Evolutionary conservation across 257 asterid genomes (phyloP).

Genomic region (Jacaranda copaia): DNA sequence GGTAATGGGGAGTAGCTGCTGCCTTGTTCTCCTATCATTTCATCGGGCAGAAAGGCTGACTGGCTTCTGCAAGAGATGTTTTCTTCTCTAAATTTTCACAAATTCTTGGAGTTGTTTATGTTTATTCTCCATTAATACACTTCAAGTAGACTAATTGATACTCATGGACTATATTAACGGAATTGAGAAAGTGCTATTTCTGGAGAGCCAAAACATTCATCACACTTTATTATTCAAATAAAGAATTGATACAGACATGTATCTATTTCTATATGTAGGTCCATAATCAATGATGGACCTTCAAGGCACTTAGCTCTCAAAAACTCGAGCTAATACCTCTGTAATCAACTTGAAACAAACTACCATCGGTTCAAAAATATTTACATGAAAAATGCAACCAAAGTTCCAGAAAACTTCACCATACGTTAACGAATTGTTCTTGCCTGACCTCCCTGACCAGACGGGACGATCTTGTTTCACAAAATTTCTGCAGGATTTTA

Average conservation of each 20-base stretch:
- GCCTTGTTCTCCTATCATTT: no score
- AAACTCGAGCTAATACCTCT: conserved; percentile 46
- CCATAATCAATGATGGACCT: conserved; percentile 22
- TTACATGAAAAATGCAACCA: conserved; percentile 13
- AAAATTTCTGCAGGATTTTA: conserved; percentile 61
- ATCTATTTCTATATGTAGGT: conserved; percentile 13
- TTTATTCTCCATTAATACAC: no score
- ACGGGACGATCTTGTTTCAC: conserved; percentile 53
- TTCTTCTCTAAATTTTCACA: no score
- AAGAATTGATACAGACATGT: conserved; percentile 20
- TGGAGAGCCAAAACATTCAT: conserved; percentile 6
- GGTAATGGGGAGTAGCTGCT: no score
- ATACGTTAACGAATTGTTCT: conserved; percentile 50
- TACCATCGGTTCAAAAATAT: not conserved
- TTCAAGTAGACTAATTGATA: no score
- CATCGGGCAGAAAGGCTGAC: no score
- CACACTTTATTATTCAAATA: conserved; percentile 37
- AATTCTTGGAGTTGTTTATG: no score
- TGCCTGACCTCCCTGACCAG: conserved; percentile 47
- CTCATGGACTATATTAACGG: not conserved
- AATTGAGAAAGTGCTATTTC: not conserved
- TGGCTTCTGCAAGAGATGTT: no score
- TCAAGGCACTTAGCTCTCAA: conserved; percentile 48
- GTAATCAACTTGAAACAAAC: not conserved
- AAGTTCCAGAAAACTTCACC: conserved; percentile 37